These are phyloP conservation scores for Aquilaria malaccensis DNA, from an alignment of 345 rosid species.

Conservation along the genomic window DNA sequence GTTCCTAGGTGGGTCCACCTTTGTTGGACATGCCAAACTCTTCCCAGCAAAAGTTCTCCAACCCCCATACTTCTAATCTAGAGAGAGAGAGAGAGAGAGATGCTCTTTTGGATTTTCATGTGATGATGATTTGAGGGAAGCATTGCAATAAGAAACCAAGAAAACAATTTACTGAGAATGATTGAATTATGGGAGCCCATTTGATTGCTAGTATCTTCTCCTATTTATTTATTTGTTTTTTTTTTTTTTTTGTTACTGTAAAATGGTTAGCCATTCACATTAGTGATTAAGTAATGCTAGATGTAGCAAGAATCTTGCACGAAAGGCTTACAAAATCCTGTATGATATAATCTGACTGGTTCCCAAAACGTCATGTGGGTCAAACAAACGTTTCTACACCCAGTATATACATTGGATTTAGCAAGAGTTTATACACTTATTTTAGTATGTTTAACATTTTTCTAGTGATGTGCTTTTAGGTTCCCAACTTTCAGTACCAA, in stretches of 20 bases:
- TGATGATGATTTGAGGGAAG: slow-evolving; percentile 1
- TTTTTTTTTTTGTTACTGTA: too few relatives aligned
- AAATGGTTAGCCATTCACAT: too few relatives aligned
- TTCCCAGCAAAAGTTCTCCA: slow-evolving; percentile 27
- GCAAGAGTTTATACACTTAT: too few relatives aligned
- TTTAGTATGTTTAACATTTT: too few relatives aligned
- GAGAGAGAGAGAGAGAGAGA: slow-evolving; percentile 4
- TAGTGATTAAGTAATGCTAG: too few relatives aligned
- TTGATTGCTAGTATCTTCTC: slow-evolving; percentile 10
- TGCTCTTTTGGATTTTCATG: slow-evolving; percentile 35
- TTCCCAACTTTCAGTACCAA: too few relatives aligned
- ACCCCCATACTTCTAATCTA: slow-evolving; percentile 22
- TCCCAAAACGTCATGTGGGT: neutral
- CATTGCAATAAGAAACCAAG: too few relatives aligned
- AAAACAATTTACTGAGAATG: neutral
- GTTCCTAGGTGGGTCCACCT: slow-evolving; percentile 25
- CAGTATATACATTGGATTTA: too few relatives aligned
- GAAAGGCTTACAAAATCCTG: too few relatives aligned
- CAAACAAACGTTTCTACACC: neutral
- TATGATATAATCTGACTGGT: neutral
- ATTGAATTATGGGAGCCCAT: slow-evolving; percentile 10
- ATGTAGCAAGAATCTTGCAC: too few relatives aligned
- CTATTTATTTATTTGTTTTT: neutral
- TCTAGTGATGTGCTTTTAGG: too few relatives aligned
- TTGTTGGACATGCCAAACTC: slow-evolving; percentile 33